Base-by-base conservation (phyloP, 176 grass and related monocot genomes). In the Oryza rufipogon region DNA sequence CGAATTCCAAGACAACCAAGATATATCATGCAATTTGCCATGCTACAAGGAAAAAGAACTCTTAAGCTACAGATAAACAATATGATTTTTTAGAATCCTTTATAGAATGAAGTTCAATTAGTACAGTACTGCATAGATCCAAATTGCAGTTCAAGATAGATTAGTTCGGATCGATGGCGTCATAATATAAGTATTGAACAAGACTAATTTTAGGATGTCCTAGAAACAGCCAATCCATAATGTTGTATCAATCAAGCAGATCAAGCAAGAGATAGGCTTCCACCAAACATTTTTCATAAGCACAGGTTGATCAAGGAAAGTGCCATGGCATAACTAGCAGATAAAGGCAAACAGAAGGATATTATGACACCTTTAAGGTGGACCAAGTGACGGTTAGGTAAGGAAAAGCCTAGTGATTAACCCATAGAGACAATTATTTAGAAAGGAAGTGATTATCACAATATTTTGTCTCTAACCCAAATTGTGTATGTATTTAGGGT, bases 1-100 rank as follows among this genome's bases (percentile, higher is more conserved):
- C 6, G 39, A 81, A 81, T 70, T 81, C 28, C 38, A 79, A 80
- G 26, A 47, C 23, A 80, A 69, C 7, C 17, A 70, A 69, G 10
- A 34, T 41, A 9, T 28, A 42, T 54, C 15, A 45, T 73, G 22
- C 19, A 67, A 79, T 7, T 30, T 30, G 1, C 25, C 7, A 81
- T 81, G 45, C 5, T 80, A 51, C 19, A 80, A 56, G 47, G 14
- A 16, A 54, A 70, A 70, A 52, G 36, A 70, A 48, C 49, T 70
- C 30, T 10, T 69, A n/a, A 22, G 30, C 11, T 17, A 81, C 15
- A 41, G 26, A 69, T 81, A 39, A 56, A 36, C 22, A 4, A 51
- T 74, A 74, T 15, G 12, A 46, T 44, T 44, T 44, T 42, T 44
- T 44, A 44, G 42, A 44, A 44, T 26, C 70, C 70, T n/a, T 47